These are phyloP conservation scores for Biscogniauxia sp. DNA, from an alignment of 2,329 filamentous ascomycete species.

Conservation along the genomic window DNA sequence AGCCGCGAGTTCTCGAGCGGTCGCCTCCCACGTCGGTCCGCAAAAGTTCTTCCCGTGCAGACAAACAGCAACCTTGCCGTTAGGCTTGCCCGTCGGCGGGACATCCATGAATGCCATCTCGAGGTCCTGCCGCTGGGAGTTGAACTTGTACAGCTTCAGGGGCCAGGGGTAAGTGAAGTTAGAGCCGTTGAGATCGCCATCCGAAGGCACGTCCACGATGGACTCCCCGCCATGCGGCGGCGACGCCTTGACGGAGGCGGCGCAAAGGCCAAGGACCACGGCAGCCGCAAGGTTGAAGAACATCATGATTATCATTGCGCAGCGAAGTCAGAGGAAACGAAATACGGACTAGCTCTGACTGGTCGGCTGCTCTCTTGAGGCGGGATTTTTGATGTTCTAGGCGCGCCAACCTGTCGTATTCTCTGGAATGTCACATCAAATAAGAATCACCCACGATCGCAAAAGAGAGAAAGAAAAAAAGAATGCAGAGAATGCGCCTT, in stretches of 20 bases:
- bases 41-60: conserved; percentile 59
- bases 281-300: conserved; percentile 10
- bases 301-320: conserved; percentile 7
- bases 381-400: background rate
- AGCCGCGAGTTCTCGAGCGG: conserved; percentile 40
- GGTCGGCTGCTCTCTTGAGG: background rate
- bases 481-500: background rate
- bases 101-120: conserved; percentile 58
- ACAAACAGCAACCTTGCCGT: conserved; percentile 44
- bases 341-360: background rate
- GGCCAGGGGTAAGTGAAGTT: conserved; percentile 54
- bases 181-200: conserved; percentile 45
- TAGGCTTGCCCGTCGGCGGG: conserved; percentile 32
- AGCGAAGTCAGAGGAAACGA: background rate
- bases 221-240: conserved; percentile 15
- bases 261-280: conserved; percentile 13
- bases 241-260: conserved; percentile 8
- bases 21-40: conserved; percentile 50
- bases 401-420: background rate
- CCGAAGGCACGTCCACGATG: conserved; percentile 37
- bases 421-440: background rate
- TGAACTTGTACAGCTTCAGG: conserved; percentile 46
- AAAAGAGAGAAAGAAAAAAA: background rate
- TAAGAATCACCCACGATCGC: background rate
- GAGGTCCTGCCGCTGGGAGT: conserved; percentile 45